Conservation (phyloP, 164 flowering plant genomes). For the Brasenia schreberi region DNA sequence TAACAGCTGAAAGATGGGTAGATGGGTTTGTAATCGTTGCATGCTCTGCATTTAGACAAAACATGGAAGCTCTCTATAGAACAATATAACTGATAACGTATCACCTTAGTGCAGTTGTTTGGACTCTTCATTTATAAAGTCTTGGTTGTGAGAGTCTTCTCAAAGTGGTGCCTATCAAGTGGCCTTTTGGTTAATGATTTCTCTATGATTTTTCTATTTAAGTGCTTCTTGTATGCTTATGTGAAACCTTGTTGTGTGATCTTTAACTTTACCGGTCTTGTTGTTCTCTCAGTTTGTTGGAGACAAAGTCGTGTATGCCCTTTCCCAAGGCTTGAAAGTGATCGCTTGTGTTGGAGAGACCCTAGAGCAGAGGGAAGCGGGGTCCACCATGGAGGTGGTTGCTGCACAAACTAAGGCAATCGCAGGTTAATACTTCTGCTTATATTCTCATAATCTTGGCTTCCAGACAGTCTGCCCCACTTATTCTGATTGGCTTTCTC, state of each 20-base stretch:
- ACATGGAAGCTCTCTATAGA: too few relatives aligned
- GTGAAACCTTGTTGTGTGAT: neutral
- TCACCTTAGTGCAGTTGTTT: neutral
- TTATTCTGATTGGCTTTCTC: neutral
- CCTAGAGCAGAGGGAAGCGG: conserved; percentile 77
- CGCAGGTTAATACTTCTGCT: conserved; percentile 31
- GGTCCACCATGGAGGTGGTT: conserved; percentile 63
- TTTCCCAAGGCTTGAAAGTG: conserved; percentile 65
- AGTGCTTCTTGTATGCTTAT: neutral
- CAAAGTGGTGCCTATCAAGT: too few relatives aligned
- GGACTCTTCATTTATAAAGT: neutral
- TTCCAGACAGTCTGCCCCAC: too few relatives aligned
- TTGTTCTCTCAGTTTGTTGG: conserved; percentile 51
- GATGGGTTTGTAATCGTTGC: too few relatives aligned
- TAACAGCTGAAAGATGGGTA: too few relatives aligned
- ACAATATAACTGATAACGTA: neutral
- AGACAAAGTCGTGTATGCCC: conserved; percentile 81
- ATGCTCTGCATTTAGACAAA: too few relatives aligned
- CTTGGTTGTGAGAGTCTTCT: too few relatives aligned
- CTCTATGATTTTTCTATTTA: neutral
- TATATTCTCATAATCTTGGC: too few relatives aligned
- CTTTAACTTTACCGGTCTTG: neutral
- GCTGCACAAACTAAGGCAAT: conserved; percentile 76
- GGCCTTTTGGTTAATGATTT: neutral
- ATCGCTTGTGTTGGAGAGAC: conserved; percentile 86